These are phyloP conservation scores for Ramaria sp. DNA, from an alignment of 768 basidiomycete species.

Conservation along the genomic window DNA sequence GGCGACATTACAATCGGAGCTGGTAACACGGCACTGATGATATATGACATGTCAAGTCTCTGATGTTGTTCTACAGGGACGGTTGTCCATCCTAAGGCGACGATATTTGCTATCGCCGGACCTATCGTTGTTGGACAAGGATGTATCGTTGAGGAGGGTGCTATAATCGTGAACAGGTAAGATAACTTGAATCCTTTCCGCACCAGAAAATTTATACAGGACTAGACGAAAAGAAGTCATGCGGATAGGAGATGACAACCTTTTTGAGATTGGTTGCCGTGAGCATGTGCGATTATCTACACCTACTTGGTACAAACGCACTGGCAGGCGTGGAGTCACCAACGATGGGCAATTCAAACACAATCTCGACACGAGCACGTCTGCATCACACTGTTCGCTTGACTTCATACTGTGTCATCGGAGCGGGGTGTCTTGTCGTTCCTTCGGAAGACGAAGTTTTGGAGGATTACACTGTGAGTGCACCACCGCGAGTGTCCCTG, in stretches of 20 bases:
- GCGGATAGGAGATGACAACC: constrained; percentile 88
- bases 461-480: constrained; percentile 57
- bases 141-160: constrained; percentile 88
- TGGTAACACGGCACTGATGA: constrained; percentile 29
- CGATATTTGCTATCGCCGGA: constrained; percentile 83
- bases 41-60: not conserved
- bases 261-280: constrained; percentile 94
- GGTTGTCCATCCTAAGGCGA: constrained; percentile 89
- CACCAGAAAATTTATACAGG: too few species aligned
- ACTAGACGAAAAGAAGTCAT: constrained; percentile 68
- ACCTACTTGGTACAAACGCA: too few species aligned
- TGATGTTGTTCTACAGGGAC: constrained; percentile 38
- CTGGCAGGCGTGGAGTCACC: constrained; percentile 74
- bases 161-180: constrained; percentile 81
- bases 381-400: constrained; percentile 78
- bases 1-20: constrained; percentile 91
- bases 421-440: constrained; percentile 69
- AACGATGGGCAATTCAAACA: constrained; percentile 76
- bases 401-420: constrained; percentile 71
- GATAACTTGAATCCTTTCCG: not conserved
- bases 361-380: constrained; percentile 72
- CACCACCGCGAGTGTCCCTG: not conserved
- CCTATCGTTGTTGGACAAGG: constrained; percentile 83
- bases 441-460: constrained; percentile 71
- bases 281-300: constrained; percentile 21